phyloP scores from a whole-genome alignment of 768 basidiomycete species.

The Clavaria fumosa region DNA sequence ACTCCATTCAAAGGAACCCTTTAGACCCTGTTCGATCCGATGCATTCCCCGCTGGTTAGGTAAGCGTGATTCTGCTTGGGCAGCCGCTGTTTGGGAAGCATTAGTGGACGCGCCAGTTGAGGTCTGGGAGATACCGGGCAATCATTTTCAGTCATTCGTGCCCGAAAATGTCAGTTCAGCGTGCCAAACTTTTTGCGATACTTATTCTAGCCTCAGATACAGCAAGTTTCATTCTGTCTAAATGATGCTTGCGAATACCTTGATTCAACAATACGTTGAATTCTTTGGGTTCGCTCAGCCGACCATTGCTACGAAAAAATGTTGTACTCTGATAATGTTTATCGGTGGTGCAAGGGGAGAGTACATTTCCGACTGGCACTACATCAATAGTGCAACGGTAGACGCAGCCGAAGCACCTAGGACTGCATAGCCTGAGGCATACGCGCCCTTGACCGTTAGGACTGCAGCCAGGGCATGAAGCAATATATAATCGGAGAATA shows the following conservation, averaged over 20 bases:
- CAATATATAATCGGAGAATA: constrained; percentile 1
- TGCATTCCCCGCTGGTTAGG: constrained; percentile 38
- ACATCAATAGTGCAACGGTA: constrained; percentile 54
- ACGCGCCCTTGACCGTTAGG: constrained; percentile 64
- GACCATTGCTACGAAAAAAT: neutral
- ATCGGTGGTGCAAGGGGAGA: neutral
- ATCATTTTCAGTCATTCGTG: constrained; percentile 50
- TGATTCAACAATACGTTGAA: constrained; percentile 3
- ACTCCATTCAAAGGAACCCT: constrained; percentile 38
- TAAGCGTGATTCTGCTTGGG: constrained; percentile 23
- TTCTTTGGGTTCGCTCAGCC: constrained; percentile 4
- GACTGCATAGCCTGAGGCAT: constrained; percentile 71
- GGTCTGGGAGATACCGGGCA: constrained; percentile 42
- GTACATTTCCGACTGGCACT: constrained; percentile 16
- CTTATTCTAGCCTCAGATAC: constrained; percentile 4
- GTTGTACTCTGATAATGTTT: neutral
- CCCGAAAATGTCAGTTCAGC: constrained; percentile 30
- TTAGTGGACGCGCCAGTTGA: constrained; percentile 24
- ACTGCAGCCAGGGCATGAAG: constrained; percentile 29
- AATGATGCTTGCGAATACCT: neutral
- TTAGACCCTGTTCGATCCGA: constrained; percentile 16
- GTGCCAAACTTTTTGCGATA: too few species aligned
- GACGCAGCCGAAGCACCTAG: constrained; percentile 63
- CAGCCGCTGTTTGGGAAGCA: constrained; percentile 30
- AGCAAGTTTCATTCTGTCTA: neutral